These are phyloP conservation scores for Lactarius deliciosus DNA, from an alignment of 768 basidiomycete genomes.

Conservation along the genomic window DNA sequence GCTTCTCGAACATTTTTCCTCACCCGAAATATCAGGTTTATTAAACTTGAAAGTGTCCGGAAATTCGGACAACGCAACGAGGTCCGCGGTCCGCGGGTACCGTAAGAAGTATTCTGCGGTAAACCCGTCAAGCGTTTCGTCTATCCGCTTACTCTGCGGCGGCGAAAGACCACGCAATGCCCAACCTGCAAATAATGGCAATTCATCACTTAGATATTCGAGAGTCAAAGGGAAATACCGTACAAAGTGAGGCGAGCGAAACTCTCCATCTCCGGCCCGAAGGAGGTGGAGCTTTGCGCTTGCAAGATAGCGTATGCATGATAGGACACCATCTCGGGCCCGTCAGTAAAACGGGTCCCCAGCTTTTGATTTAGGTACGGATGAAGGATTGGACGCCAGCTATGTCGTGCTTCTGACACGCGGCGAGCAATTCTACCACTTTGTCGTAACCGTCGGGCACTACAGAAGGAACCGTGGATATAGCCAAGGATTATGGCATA, in stretches of 20 bases:
- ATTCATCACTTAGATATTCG: neutral
- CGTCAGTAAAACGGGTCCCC: neutral
- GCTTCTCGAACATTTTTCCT: no score
- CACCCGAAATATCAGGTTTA: no score
- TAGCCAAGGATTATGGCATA: no score
- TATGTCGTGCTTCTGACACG: conserved; percentile 32
- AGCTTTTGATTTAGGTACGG: neutral
- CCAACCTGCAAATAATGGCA: conserved; percentile 7
- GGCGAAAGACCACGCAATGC: conserved; percentile 14
- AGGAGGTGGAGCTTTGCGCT: conserved; percentile 3
- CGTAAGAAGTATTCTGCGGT: no score
- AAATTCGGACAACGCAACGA: no score
- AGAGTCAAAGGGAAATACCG: neutral
- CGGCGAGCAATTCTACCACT: conserved; percentile 18
- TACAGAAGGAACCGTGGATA: conserved; percentile 7
- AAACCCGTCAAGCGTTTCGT: no score
- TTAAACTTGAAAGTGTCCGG: no score
- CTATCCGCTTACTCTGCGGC: no score
- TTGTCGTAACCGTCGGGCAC: neutral
- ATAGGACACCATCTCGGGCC: conserved; percentile 11
- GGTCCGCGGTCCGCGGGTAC: no score
- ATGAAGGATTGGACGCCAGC: conserved; percentile 8
- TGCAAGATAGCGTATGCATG: conserved; percentile 26
- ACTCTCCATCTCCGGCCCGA: conserved; percentile 2
- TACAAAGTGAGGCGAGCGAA: neutral